Evolutionary conservation across 1,139 yeast genomes (phyloP).

Genomic region (Diutina mesorugosa): DNA sequence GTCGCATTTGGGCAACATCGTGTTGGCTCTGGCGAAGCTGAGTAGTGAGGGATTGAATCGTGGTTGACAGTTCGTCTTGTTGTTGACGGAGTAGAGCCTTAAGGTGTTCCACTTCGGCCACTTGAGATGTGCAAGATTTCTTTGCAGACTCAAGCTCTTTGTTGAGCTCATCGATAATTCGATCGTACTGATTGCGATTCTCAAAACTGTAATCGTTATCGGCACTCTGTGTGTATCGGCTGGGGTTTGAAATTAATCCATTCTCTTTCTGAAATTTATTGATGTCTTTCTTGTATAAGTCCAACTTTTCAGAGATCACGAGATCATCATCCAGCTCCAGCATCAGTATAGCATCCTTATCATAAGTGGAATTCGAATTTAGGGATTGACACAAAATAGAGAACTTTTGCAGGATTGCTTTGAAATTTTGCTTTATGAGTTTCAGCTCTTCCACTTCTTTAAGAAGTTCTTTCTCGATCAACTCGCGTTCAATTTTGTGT

Average conservation of each 20-base stretch:
- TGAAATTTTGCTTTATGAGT: not conserved
- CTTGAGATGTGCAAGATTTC: not conserved
- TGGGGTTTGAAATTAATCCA: not conserved
- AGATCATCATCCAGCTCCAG: not conserved
- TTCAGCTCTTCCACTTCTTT: not conserved
- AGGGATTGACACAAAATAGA: not conserved
- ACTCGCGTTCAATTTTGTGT: not conserved
- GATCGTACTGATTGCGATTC: not conserved
- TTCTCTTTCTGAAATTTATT: not conserved
- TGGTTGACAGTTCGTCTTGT: slow-evolving; percentile 5
- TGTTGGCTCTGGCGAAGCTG: slow-evolving; percentile 18
- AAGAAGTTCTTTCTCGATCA: not conserved
- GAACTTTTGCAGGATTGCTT: not conserved
- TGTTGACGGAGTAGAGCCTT: not conserved
- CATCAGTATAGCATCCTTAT: not conserved
- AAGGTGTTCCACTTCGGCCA: not conserved
- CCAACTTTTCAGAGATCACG: not conserved
- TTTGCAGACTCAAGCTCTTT: not conserved
- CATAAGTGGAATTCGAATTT: not conserved
- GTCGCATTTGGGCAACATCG: slow-evolving; percentile 9
- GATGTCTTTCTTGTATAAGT: not conserved
- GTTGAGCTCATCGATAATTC: not conserved
- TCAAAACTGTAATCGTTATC: not conserved
- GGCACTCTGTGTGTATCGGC: not conserved
- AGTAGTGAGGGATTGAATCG: slow-evolving; percentile 16